These are phyloP conservation scores for Ambrosiella xylebori DNA, from an alignment of 2,329 filamentous ascomycete species.

Conservation along the genomic window DNA sequence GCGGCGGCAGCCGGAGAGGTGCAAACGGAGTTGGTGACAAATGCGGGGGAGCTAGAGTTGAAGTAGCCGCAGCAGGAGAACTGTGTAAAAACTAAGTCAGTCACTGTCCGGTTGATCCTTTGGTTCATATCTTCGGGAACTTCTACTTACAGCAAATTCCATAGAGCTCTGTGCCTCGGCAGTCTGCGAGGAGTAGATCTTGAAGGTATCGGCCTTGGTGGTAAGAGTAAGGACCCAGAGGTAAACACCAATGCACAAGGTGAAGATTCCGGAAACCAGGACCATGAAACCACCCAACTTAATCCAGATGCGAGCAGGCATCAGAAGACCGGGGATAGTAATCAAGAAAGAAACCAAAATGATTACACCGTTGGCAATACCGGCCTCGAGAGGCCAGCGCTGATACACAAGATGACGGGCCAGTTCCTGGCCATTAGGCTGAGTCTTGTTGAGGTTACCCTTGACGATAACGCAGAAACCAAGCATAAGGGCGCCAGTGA, in stretches of 20 bases:
- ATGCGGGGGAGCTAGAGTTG: conserved; percentile 54
- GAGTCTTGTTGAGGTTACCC: conserved; percentile 26
- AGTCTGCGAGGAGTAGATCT: conserved; percentile 43
- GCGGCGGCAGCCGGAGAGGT: conserved; percentile 53
- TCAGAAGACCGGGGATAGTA: conserved; percentile 54
- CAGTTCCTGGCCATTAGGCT: conserved; percentile 28
- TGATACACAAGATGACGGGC: conserved; percentile 35
- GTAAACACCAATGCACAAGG: conserved; percentile 45
- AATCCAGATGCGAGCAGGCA: conserved; percentile 50
- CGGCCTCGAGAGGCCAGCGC: conserved; percentile 37
- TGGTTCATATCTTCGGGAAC: too few relatives aligned
- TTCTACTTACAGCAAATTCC: conserved; percentile 43
- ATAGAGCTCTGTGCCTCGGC: conserved; percentile 46
- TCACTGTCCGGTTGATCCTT: too few relatives aligned
- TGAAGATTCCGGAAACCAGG: conserved; percentile 44
- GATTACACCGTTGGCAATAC: conserved; percentile 54
- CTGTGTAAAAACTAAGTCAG: conserved; percentile 22
- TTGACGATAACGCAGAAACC: conserved; percentile 37
- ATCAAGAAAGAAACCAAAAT: conserved; percentile 53
- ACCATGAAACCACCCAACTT: conserved; percentile 51
- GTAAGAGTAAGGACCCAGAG: conserved; percentile 60
- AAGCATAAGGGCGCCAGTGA: conserved; percentile 36
- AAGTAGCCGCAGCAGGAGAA: conserved; percentile 69
- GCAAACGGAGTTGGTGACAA: conserved; percentile 51
- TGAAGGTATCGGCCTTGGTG: conserved; percentile 43